Evolutionary conservation across 352 stramenopile genomes (phyloP).

Genomic region (Bremia lactucae): DNA sequence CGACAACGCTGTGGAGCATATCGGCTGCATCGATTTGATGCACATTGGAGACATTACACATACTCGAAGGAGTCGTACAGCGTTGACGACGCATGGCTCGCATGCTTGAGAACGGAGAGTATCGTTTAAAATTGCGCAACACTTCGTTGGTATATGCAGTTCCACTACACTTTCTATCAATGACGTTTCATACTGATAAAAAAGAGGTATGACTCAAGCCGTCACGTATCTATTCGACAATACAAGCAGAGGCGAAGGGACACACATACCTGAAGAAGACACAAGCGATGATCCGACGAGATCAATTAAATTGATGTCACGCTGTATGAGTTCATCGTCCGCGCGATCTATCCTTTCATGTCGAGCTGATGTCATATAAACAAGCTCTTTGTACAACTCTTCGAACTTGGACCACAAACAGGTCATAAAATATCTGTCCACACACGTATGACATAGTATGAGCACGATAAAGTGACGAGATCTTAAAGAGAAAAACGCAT

Average conservation of each 20-base stretch:
- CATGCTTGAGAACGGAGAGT: constrained; percentile 46
- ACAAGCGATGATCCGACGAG: constrained; percentile 76
- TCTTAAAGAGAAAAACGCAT: constrained; percentile 9
- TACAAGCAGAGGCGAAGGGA: neutral
- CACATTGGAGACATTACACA: constrained; percentile 46
- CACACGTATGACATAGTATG: neutral
- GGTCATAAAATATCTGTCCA: constrained; percentile 55
- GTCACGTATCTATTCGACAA: too few species aligned
- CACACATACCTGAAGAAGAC: constrained; percentile 45
- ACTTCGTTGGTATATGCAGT: constrained; percentile 55
- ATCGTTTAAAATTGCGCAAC: constrained; percentile 55
- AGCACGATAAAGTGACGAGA: neutral
- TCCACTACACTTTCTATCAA: constrained; percentile 41
- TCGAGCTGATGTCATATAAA: constrained; percentile 50
- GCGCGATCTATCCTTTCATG: constrained; percentile 51
- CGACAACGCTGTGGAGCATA: constrained; percentile 43
- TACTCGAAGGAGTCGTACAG: constrained; percentile 58
- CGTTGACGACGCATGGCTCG: constrained; percentile 50
- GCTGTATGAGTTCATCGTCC: constrained; percentile 54
- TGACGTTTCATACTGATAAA: constrained; percentile 47
- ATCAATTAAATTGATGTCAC: constrained; percentile 55
- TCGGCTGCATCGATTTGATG: constrained; percentile 43
- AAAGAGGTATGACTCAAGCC: neutral
- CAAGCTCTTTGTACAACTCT: constrained; percentile 52
- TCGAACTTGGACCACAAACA: constrained; percentile 78